Conservation (phyloP, 2,329 filamentous ascomycete species). For the Pseudomassariella vexata region DNA sequence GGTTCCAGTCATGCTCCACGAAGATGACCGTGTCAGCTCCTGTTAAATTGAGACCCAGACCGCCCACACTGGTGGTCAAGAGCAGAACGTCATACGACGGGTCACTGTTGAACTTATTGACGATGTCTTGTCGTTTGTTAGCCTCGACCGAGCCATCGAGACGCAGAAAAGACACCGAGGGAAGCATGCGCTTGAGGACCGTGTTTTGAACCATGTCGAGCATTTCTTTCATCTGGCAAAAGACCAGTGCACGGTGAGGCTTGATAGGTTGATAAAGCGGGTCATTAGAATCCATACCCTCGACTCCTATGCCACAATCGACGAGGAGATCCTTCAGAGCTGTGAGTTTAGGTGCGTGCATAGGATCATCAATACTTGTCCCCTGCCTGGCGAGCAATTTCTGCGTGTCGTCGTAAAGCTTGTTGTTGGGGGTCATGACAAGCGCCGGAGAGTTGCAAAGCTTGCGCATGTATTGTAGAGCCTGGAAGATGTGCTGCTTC, state of each 20-base stretch:
- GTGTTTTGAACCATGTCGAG: slow-evolving; percentile 96
- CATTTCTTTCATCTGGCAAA: slow-evolving; percentile 99
- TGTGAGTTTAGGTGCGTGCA: slow-evolving; percentile 86
- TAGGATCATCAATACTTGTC: slow-evolving; percentile 75
- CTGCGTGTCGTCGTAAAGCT: slow-evolving; percentile 84
- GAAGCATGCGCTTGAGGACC: slow-evolving; percentile 85
- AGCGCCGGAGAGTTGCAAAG: slow-evolving; percentile 95
- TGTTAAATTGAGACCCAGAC: slow-evolving; percentile 88
- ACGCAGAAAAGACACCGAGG: slow-evolving; percentile 87
- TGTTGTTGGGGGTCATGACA: slow-evolving; percentile 91
- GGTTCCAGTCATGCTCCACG: slow-evolving; percentile 99
- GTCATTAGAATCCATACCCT: slow-evolving; percentile 54
- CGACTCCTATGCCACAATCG: slow-evolving; percentile 93
- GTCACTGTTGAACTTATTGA: slow-evolving; percentile 98
- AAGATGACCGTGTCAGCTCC: slow-evolving; percentile 99
- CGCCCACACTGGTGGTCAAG: slow-evolving; percentile 91
- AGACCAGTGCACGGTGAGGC: slow-evolving; percentile 90
- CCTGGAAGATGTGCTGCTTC: slow-evolving; percentile 99
- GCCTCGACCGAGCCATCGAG: slow-evolving; percentile 91
- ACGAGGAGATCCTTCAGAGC: slow-evolving; percentile 89
- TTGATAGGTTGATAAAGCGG: slow-evolving; percentile 77
- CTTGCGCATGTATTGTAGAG: slow-evolving; percentile 98
- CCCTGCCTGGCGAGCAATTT: slow-evolving; percentile 71
- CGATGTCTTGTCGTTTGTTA: slow-evolving; percentile 90
- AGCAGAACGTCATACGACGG: slow-evolving; percentile 93